These are phyloP conservation scores for Geranium rotundifolium DNA, from an alignment of 345 rosid genomes.

Conservation along the genomic window DNA sequence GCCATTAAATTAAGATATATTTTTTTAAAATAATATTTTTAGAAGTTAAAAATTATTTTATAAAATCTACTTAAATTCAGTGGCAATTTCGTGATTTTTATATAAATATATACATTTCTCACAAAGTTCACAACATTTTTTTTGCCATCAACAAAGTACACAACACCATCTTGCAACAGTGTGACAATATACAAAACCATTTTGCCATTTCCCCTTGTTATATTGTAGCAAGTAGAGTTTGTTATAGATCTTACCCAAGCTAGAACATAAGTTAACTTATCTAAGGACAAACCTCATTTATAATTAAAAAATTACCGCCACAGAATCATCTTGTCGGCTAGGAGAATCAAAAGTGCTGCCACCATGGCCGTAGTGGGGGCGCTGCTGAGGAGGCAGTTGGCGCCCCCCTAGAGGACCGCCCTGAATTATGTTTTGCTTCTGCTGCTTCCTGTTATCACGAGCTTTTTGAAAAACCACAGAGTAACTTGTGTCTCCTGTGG, in stretches of 20 bases:
- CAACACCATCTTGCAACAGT: not conserved
- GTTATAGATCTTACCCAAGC: not conserved
- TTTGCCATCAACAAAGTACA: no score
- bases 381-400: no score
- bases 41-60: no score
- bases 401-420: constrained; percentile 10
- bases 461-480: constrained; percentile 57
- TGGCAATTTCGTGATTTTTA: no score
- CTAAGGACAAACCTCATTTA: no score
- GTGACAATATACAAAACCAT: no score
- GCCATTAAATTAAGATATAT: no score
- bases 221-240: not conserved
- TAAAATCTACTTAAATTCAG: no score
- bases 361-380: constrained; percentile 20
- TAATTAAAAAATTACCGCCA: constrained; percentile 22
- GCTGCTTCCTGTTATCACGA: constrained; percentile 60
- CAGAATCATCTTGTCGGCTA: constrained; percentile 33
- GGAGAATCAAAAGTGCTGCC: constrained; percentile 27
- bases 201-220: no score
- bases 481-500: constrained; percentile 36
- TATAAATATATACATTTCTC: no score
- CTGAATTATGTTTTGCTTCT: constrained; percentile 25
- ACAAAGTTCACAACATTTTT: no score
- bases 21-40: no score
- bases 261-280: not conserved